Evolutionary conservation across 2,329 filamentous ascomycete genomes (phyloP), one percentile per base, ranked within the genome.

Genomic region (Didymella glomerata): DNA sequence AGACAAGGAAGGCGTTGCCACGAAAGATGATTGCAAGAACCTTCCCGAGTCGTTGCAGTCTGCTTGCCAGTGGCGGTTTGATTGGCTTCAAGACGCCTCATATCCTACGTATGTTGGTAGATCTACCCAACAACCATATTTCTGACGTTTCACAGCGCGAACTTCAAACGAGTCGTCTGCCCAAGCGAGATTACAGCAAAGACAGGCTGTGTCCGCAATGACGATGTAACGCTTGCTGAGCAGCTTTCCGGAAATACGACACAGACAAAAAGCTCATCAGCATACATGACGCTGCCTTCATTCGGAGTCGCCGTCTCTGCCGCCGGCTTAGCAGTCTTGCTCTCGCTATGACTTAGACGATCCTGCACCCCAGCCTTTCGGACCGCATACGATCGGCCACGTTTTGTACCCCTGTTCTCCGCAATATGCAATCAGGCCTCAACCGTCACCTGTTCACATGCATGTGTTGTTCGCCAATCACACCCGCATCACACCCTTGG

Each of bases 141-240:
- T 50, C 69, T 75, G 60, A 75, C 54, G 57, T 66, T 58, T 20
- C 60, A 69, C 68, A 77, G 75, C 56, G 73, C 69, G 47, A 74
- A 68, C 36, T 77, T 75, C 70, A 71, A 71, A 67, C 74, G 75
- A 25, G 73, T 77, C 3, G 60, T 68, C 36, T 77, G 75, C 50
- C 75, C 75, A 40, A 57, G 60, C 25, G 73, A 72, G 25, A 67
- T 77, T 54, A 76, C 74, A n/a, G 59, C 68, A 28, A 73, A 64
- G 61, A 76, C 74, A 34, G 65, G 66, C 40, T 77, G 75, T 63
- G 60, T 64, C 8, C 74, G 75, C 38, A 68, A 66, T 47, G 75
- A 77, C 63, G 75, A 77, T 27, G 63, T 63, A 51, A 60, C 60
- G 9, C 54, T 76, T 27, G 60, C 65, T 40, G 60, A 55, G 7